Conservation (phyloP, 2,329 filamentous ascomycete genomes). For the Claviceps spartinae region DNA sequence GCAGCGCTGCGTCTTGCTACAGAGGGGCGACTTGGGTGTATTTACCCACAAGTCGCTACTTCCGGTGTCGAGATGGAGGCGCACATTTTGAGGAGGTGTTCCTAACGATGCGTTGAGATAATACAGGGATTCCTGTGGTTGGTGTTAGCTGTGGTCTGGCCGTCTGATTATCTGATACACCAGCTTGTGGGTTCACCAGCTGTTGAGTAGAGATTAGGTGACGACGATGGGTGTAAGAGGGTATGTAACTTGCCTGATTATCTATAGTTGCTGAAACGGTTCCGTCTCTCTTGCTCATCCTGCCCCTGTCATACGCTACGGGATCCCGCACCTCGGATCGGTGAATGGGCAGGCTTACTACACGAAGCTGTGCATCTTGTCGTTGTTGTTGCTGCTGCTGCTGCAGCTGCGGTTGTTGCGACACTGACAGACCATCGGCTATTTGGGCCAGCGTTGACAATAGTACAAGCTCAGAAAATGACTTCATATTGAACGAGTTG, state of each 20-base stretch:
- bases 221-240: neutral
- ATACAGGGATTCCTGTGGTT: constrained; percentile 42
- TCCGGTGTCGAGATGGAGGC: constrained; percentile 52
- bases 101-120: constrained; percentile 50
- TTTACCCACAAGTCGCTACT: constrained; percentile 64
- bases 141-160: neutral
- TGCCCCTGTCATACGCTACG: constrained; percentile 25
- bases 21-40: constrained; percentile 45
- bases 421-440: constrained; percentile 13
- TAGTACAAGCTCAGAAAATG: constrained; percentile 14
- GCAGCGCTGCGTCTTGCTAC: constrained; percentile 40
- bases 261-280: constrained; percentile 34
- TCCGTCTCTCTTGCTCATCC: constrained; percentile 24
- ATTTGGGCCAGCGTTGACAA: neutral
- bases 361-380: constrained; percentile 23
- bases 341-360: constrained; percentile 32
- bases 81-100: constrained; percentile 43
- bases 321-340: constrained; percentile 25
- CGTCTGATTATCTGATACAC: too few species aligned
- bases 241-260: constrained; percentile 34
- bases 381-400: constrained; percentile 8
- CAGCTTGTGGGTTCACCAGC: too few species aligned
- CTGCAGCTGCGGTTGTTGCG: neutral
- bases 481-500: constrained; percentile 22
- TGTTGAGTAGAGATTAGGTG: too few species aligned